Percentiles rank a stretch among this genome's conserved stretches.
Evolutionary conservation across 768 basidiomycete species (phyloP).

Genomic region (Lactarius trivialis): DNA sequence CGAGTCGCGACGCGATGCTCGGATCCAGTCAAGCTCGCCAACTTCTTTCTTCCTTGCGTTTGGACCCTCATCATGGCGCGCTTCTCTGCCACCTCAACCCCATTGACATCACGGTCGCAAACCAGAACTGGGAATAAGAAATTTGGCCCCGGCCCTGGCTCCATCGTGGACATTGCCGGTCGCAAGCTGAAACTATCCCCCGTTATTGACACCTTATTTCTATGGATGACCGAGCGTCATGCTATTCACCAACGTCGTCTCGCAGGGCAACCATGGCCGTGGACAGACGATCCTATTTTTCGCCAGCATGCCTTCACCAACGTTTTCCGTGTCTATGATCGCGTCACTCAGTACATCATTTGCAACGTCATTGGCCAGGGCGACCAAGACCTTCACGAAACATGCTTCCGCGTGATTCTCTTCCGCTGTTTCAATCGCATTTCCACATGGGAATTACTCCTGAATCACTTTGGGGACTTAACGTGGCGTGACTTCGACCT

Average conservation of each 20-base stretch:
- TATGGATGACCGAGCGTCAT: slow-evolving; percentile 31
- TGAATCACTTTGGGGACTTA: slow-evolving; percentile 44
- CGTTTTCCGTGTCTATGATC: slow-evolving; percentile 68
- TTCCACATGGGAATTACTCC: slow-evolving; percentile 63
- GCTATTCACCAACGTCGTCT: slow-evolving; percentile 27
- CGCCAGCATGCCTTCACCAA: slow-evolving; percentile 59
- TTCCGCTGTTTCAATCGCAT: slow-evolving; percentile 69
- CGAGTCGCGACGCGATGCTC: slow-evolving; percentile 16
- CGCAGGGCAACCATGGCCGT: slow-evolving; percentile 32
- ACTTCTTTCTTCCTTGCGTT: slow-evolving; percentile 13
- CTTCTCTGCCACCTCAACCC: slow-evolving; percentile 22
- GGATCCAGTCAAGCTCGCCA: slow-evolving; percentile 13
- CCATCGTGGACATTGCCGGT: slow-evolving; percentile 25
- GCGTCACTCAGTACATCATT: slow-evolving; percentile 62
- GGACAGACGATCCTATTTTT: slow-evolving; percentile 62
- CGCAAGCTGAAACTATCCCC: slow-evolving; percentile 24
- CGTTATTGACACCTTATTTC: slow-evolving; percentile 30
- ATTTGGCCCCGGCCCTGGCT: slow-evolving; percentile 15
- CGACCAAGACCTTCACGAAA: slow-evolving; percentile 49
- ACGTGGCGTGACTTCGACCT: slow-evolving; percentile 57
- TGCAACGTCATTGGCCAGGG: slow-evolving; percentile 64
- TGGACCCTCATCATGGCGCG: slow-evolving; percentile 14
- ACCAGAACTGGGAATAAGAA: slow-evolving; percentile 5
- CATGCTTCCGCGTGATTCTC: slow-evolving; percentile 64
- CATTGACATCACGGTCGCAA: slow-evolving; percentile 13